Conservation (phyloP, 129 eudicot genomes). For the Saussurea involucrata region DNA sequence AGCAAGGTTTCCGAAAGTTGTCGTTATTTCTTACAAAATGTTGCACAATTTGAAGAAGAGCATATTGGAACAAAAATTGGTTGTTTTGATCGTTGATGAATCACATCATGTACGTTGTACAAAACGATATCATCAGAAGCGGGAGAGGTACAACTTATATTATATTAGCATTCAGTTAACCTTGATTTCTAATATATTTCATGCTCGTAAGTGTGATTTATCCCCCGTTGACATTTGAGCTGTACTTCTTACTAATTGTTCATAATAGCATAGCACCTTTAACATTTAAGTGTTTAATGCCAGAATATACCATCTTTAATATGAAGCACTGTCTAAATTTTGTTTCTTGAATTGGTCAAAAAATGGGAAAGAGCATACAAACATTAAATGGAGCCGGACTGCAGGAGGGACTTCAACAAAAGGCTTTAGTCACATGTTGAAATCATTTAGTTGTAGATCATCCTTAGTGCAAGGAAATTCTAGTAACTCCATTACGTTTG, state of each 20-base stretch:
- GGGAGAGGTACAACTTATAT: slow-evolving; percentile 62
- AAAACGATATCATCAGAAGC: slow-evolving; percentile 59
- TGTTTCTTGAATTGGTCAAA: neutral
- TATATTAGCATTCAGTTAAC: neutral
- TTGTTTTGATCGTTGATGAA: slow-evolving; percentile 89
- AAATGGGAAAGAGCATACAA: neutral
- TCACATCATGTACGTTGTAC: slow-evolving; percentile 92
- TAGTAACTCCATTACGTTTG: too few species aligned
- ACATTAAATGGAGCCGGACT: neutral
- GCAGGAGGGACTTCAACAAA: slow-evolving; percentile 6
- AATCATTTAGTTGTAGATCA: neutral
- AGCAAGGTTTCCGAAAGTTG: slow-evolving; percentile 72
- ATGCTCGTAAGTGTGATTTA: slow-evolving; percentile 1
- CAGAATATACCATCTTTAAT: neutral
- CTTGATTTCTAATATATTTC: neutral
- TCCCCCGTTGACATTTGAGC: neutral
- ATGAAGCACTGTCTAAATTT: neutral
- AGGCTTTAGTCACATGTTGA: neutral
- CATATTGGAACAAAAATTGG: slow-evolving; percentile 67
- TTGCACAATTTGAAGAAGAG: slow-evolving; percentile 66
- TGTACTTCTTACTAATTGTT: neutral
- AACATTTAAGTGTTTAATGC: neutral
- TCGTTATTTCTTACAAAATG: slow-evolving; percentile 86
- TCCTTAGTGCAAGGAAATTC: neutral
- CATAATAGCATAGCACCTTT: neutral